Percentiles rank a stretch among this genome's conserved stretches.
Conservation (phyloP, 257 asterid genomes). For the Nicotiana paniculata region DNA sequence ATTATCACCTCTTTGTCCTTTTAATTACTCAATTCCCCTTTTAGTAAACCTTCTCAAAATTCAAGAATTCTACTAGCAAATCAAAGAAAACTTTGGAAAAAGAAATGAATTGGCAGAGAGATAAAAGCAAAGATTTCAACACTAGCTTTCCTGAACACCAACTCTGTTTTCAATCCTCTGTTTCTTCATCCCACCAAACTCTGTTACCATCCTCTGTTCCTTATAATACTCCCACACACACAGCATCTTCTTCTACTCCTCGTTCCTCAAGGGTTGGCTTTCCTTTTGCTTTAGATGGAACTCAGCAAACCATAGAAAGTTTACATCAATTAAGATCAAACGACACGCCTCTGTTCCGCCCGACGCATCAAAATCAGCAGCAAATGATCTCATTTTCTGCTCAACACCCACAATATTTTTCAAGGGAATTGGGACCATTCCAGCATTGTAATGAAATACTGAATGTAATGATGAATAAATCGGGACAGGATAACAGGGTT, state of each 20-base stretch:
- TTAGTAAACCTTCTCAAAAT: constrained; percentile 19
- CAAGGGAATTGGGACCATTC: constrained; percentile 27
- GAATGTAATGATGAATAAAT: constrained; percentile 40
- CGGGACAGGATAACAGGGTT: constrained; percentile 23
- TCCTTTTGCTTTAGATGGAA: constrained; percentile 50
- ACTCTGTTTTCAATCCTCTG: constrained; percentile 14
- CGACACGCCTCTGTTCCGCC: constrained; percentile 29
- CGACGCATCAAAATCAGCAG: constrained; percentile 32
- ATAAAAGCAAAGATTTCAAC: constrained; percentile 5
- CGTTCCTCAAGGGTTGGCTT: constrained; percentile 32
- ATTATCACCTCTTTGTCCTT: background rate
- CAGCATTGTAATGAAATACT: constrained; percentile 55
- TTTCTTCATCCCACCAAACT: constrained; percentile 15
- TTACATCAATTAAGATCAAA: constrained; percentile 17
- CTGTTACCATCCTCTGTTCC: background rate
- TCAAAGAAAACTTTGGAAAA: constrained; percentile 30
- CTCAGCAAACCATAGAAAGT: constrained; percentile 24
- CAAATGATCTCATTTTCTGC: constrained; percentile 66
- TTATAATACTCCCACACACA: background rate
- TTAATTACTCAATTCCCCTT: background rate
- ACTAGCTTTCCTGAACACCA: constrained; percentile 33
- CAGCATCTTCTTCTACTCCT: constrained; percentile 10
- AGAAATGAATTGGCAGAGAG: constrained; percentile 9
- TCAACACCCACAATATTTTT: constrained; percentile 50
- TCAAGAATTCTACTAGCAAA: constrained; percentile 30